These are phyloP conservation scores for Endotrypanum monterogeii DNA, from an alignment of 208 protist genomes.

Conservation along the genomic window DNA sequence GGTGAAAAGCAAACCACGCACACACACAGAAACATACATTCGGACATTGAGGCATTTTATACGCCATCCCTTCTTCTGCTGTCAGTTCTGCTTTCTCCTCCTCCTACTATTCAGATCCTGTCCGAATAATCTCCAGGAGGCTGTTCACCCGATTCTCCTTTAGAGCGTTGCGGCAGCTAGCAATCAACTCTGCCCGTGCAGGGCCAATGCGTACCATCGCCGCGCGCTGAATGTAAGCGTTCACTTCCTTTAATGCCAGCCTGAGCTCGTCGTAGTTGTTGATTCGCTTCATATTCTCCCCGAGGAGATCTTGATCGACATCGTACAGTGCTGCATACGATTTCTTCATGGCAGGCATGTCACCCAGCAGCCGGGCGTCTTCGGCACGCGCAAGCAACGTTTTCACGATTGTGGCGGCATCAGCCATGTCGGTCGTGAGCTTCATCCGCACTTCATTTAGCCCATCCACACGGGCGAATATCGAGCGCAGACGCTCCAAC, in stretches of 20 bases:
- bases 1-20: neutral
- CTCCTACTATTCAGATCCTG: constrained; percentile 38
- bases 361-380: constrained; percentile 89
- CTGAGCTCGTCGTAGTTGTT: constrained; percentile 93
- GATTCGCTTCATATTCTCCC: constrained; percentile 92
- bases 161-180: constrained; percentile 85
- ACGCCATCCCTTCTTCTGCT: neutral
- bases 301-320: constrained; percentile 88
- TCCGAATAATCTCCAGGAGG: constrained; percentile 87
- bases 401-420: constrained; percentile 86
- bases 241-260: constrained; percentile 85
- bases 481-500: constrained; percentile 44
- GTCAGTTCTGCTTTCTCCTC: neutral
- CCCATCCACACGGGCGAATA: constrained; percentile 84
- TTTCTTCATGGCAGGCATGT: constrained; percentile 82
- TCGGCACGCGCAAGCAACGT: constrained; percentile 91
- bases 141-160: constrained; percentile 74
- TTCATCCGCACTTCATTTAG: constrained; percentile 86
- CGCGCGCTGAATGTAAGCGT: constrained; percentile 93
- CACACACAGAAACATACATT: neutral
- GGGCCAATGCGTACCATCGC: constrained; percentile 84
- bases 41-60: neutral
- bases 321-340: constrained; percentile 86
- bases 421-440: constrained; percentile 94
- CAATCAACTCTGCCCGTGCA: constrained; percentile 50